These are phyloP conservation scores for Russula sp. DNA, from an alignment of 768 basidiomycete species.

Conservation along the genomic window DNA sequence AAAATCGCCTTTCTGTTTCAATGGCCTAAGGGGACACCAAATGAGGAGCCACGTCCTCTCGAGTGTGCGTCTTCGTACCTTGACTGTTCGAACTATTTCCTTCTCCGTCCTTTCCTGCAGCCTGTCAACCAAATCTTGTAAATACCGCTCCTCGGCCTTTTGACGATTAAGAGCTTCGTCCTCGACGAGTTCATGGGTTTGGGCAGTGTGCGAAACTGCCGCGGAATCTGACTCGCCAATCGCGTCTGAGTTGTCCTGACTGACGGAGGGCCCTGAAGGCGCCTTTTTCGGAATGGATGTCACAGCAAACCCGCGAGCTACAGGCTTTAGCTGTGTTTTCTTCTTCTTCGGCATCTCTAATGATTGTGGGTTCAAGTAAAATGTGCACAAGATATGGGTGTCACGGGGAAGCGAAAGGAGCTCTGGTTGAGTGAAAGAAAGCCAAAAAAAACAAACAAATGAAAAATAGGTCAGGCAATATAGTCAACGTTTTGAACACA, in stretches of 20 bases:
- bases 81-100: constrained; percentile 63
- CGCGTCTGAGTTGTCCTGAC: constrained; percentile 15
- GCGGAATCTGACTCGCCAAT: not conserved
- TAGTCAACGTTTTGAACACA: not conserved
- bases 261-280: constrained; percentile 28
- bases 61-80: constrained; percentile 39
- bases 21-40: constrained; percentile 46
- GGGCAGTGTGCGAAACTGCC: not conserved
- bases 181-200: not conserved
- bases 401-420: not conserved
- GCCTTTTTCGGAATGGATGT: constrained; percentile 78
- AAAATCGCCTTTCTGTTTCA: constrained; percentile 71
- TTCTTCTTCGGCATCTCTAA: constrained; percentile 71
- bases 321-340: constrained; percentile 71
- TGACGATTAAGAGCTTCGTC: constrained; percentile 30
- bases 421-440: not conserved
- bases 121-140: constrained; percentile 73
- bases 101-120: constrained; percentile 84
- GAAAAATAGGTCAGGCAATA: not conserved
- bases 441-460: no score
- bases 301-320: constrained; percentile 71
- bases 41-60: not conserved
- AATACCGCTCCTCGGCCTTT: constrained; percentile 43
- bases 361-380: not conserved
- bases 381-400: constrained; percentile 9